phyloP scores from a whole-genome alignment of 805 yeast species.

The Sungouiella blattae region DNA sequence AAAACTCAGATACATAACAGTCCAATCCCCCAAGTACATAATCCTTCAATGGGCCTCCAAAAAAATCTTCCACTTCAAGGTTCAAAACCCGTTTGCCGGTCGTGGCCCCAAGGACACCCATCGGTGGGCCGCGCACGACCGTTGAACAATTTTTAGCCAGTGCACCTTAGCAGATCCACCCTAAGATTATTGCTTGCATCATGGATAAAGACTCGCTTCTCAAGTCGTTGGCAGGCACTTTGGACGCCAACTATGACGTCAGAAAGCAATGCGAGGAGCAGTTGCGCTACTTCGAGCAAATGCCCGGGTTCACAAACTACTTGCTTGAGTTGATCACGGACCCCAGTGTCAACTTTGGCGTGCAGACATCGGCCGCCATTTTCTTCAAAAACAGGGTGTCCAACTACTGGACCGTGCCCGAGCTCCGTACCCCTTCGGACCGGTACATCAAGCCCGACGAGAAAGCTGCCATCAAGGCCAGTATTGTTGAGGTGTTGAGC shows the following conservation, averaged over 20 bases:
- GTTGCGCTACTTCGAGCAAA: conserved; percentile 48
- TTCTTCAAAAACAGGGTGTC: conserved; percentile 41
- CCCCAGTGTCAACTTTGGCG: conserved; percentile 38
- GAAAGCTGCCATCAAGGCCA: conserved; percentile 33
- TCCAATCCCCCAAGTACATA: too few species aligned
- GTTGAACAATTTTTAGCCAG: background rate
- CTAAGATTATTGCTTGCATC: background rate
- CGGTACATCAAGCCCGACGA: conserved; percentile 29
- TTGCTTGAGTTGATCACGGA: conserved; percentile 50
- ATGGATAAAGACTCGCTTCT: conserved; percentile 53
- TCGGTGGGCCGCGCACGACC: background rate
- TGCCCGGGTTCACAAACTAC: conserved; percentile 56
- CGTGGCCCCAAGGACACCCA: too few species aligned
- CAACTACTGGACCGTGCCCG: conserved; percentile 37
- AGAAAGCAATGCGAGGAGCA: conserved; percentile 55
- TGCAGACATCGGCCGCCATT: conserved; percentile 41
- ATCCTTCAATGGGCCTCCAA: too few species aligned
- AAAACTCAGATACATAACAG: too few species aligned
- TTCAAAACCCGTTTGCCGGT: too few species aligned
- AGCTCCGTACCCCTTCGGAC: conserved; percentile 22
- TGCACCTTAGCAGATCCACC: background rate
- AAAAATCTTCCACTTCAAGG: too few species aligned
- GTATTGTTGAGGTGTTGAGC: conserved; percentile 33
- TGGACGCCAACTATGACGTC: conserved; percentile 47
- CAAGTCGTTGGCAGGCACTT: conserved; percentile 49